Evolutionary conservation across 495 filamentous ascomycete species (phyloP), one percentile per base, ranked within the genome.

Genomic region (Aspergillus avenaceus): DNA sequence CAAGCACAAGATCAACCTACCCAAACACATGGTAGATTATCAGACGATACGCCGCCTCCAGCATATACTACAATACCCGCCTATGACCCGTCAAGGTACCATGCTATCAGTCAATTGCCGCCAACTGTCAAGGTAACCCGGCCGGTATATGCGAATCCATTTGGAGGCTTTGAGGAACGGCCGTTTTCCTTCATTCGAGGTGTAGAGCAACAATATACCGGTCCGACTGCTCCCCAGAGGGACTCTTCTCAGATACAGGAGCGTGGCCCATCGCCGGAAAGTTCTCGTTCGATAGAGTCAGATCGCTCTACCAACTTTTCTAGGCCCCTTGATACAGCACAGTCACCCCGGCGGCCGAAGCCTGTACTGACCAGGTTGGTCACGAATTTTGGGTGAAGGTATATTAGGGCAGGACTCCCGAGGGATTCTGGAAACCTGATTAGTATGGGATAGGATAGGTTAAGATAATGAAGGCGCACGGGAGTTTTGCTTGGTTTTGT

Each of bases 341-440:
- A 50, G 27, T 50, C 49, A 13, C 54, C 56, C 25, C 54, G 63
- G 48, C 62, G 55, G 19, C 61, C 66, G 12, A 73, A 70, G 27
- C 72, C 72, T 8, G 65, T 70, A 9, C 49, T 75, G 34, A 67
- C 70, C 21, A 62, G 62, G 42, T 36, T 75, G 41, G 64, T 75
- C 34, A 75, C 72, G 43, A 71, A 71, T 49, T 65, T 75, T 43
- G 47, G 58, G 31, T 62, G n/a, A n/a, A 46, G 56, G 29, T 18
- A 29, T 3, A 37, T 3, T 4, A 38, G 46, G 46, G 31, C 12
- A 40, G 36, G 32, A 12, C 21, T 18, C 2, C n/a, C 8, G 5
- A 18, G 36, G 13, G 7, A 16, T 7, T 22, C 25, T 37, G 28
- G 29, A 38, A 31, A 18, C 38, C 49, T 28, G 45, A 31, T 28